Base-by-base conservation (phyloP, 768 basidiomycete genomes). In the Serendipita sp. region DNA sequence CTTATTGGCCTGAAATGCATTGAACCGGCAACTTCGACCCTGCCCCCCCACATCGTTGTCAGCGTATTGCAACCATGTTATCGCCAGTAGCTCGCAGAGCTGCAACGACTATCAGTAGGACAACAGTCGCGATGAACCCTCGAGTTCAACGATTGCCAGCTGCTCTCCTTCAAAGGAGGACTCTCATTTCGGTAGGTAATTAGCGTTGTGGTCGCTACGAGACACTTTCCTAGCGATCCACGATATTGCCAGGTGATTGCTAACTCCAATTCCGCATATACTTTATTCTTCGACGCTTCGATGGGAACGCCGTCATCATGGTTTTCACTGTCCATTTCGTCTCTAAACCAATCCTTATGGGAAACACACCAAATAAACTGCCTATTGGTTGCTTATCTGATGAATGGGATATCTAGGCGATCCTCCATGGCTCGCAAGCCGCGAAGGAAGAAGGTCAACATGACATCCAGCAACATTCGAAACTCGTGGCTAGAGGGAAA, bases 361-460 rank as follows among this genome's bases (percentile, higher is more conserved):
- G 31, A 23, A 46, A 33, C 63, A 43, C 62, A 33, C 29, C 62
- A 62, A 18, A 64, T 34, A 29, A 18, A 60, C 36, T 31, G n/a
- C 37, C 37, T 55, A 5, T 6, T 40, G 40, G 40, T 40, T 40
- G 40, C 40, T 40, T 40, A 40, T 40, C 40, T 40, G 6, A 40
- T 40, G 13, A 40, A 6, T 40, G 40, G 31, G 44, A 40, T 29
- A 52, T 62, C 13, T 65, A 93, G 91, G 83, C 87, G 18, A 72
- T 99, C 64, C 76, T 99, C 65, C 93, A 98, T 74, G 96, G 96
- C n/a, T 93, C 91, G 34, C 84, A 85, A 52, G 85, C 92, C 70
- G 94, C 94, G 50, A 87, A 89, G 75, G 79, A 80, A 70, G 89
- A 85, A 48, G 88, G 91, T 44, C 88, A 89, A 60, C 74, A 83